A percentile compares a stretch with the other conserved stretches of the same genome.
Evolutionary conservation across 2,329 filamentous ascomycete genomes (phyloP).

Genomic region (Mollisia scopiformis): DNA sequence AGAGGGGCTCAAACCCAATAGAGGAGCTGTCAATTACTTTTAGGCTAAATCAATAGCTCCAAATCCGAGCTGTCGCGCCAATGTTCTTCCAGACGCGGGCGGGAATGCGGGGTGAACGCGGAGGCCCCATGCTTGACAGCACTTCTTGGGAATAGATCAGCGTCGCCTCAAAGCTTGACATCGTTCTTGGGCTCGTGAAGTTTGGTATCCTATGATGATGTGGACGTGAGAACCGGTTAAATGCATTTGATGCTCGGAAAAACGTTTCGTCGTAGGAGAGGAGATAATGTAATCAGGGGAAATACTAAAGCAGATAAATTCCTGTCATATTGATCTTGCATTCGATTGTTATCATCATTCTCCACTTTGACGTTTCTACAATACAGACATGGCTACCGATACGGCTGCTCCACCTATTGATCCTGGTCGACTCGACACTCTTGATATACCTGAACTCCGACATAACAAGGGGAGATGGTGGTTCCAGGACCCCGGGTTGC

Average conservation of each 20-base stretch:
- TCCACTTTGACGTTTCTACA: background rate
- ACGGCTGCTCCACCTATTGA: too few species aligned
- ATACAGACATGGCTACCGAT: background rate
- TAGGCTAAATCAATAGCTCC: background rate
- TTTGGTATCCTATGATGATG: background rate
- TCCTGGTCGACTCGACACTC: background rate
- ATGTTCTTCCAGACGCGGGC: background rate
- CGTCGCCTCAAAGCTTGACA: background rate
- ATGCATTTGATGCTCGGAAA: constrained; percentile 1
- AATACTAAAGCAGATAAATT: background rate
- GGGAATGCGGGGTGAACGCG: background rate
- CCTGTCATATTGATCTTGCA: background rate
- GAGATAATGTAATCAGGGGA: background rate
- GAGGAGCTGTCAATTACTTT: background rate
- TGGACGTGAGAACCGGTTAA: background rate
- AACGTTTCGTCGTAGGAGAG: too few species aligned
- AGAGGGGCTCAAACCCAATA: background rate
- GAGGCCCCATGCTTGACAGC: background rate
- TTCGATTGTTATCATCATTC: background rate
- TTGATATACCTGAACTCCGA: background rate
- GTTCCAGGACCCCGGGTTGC: background rate
- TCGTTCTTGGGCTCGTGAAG: background rate
- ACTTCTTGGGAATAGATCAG: background rate
- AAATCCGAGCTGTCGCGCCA: background rate
- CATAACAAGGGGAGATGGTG: background rate